A percentile compares a stretch with the other conserved stretches of the same genome.
Evolutionary conservation across 495 filamentous ascomycete species (phyloP).

Genomic region (Neurospora sp.): DNA sequence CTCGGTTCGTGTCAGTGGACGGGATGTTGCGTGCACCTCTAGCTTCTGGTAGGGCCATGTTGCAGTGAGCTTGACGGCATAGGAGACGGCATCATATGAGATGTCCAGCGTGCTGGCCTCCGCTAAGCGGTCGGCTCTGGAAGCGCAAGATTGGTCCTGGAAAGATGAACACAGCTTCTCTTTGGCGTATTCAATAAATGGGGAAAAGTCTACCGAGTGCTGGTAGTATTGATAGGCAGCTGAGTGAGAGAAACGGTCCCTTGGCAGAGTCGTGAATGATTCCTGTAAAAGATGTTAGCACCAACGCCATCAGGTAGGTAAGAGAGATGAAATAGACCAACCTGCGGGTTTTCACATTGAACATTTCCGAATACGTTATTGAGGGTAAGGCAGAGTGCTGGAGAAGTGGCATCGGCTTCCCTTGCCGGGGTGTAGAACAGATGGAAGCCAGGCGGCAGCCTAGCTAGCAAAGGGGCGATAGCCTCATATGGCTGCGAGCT

Average conservation of each 20-base stretch:
- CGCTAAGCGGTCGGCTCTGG: slow-evolving; percentile 22
- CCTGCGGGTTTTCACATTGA: slow-evolving; percentile 42
- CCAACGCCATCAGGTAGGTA: neutral
- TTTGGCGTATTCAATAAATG: slow-evolving; percentile 48
- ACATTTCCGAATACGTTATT: slow-evolving; percentile 50
- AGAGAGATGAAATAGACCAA: slow-evolving; percentile 13
- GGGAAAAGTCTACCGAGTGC: slow-evolving; percentile 44
- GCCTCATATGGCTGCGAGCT: slow-evolving; percentile 44
- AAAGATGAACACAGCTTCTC: slow-evolving; percentile 41
- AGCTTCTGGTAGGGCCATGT: slow-evolving; percentile 42
- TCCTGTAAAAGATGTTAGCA: slow-evolving; percentile 33
- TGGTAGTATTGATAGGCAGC: slow-evolving; percentile 61
- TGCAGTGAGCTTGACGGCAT: slow-evolving; percentile 52
- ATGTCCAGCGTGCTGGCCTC: slow-evolving; percentile 60
- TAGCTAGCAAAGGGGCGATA: slow-evolving; percentile 60
- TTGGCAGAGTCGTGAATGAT: slow-evolving; percentile 57
- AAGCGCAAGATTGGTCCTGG: slow-evolving; percentile 23
- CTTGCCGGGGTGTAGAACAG: slow-evolving; percentile 60
- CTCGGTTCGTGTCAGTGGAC: slow-evolving; percentile 45
- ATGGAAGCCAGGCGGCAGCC: slow-evolving; percentile 73
- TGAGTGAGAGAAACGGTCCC: slow-evolving; percentile 55
- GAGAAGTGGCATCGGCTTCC: slow-evolving; percentile 27
- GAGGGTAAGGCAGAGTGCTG: slow-evolving; percentile 51
- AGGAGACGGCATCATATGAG: slow-evolving; percentile 64
- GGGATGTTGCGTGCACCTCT: slow-evolving; percentile 29